These are phyloP conservation scores for Domatiomyces catenatus DNA, from an alignment of 2,329 filamentous ascomycete genomes.

Conservation along the genomic window DNA sequence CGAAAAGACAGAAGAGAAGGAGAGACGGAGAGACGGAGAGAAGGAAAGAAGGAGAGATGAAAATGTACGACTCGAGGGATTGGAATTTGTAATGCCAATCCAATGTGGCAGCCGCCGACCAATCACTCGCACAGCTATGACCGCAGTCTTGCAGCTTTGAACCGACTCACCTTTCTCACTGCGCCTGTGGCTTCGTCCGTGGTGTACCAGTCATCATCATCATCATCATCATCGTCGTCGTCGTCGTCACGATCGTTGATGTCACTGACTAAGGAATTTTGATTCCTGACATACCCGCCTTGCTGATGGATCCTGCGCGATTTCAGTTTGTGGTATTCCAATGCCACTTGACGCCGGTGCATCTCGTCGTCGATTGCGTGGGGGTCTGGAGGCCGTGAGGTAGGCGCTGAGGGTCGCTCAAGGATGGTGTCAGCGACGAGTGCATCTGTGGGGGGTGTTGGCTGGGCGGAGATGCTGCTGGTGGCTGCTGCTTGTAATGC, in stretches of 20 bases:
- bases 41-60: too few relatives aligned
- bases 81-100: too few relatives aligned
- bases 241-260: conserved; percentile 30
- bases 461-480: conserved; percentile 1
- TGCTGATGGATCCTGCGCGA: conserved; percentile 70
- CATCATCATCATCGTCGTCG: conserved; percentile 45
- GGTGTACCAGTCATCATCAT: conserved; percentile 52
- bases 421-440: conserved; percentile 45
- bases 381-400: conserved; percentile 32
- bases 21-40: neutral
- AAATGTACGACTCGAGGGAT: too few relatives aligned
- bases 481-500: neutral
- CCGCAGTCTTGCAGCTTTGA: conserved; percentile 30
- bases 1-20: too few relatives aligned
- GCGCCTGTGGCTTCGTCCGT: conserved; percentile 34
- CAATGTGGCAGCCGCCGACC: too few relatives aligned
- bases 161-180: conserved; percentile 29
- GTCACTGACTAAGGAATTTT: neutral
- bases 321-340: conserved; percentile 68
- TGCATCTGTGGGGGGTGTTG: conserved; percentile 28
- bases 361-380: conserved; percentile 59
- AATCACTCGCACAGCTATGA: conserved; percentile 8
- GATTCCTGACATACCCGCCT: conserved; percentile 52
- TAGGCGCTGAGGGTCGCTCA: conserved; percentile 29
- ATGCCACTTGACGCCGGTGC: conserved; percentile 60